These are phyloP conservation scores for Candida sakaeoensis DNA, from an alignment of 805 yeast species.

Conservation along the genomic window DNA sequence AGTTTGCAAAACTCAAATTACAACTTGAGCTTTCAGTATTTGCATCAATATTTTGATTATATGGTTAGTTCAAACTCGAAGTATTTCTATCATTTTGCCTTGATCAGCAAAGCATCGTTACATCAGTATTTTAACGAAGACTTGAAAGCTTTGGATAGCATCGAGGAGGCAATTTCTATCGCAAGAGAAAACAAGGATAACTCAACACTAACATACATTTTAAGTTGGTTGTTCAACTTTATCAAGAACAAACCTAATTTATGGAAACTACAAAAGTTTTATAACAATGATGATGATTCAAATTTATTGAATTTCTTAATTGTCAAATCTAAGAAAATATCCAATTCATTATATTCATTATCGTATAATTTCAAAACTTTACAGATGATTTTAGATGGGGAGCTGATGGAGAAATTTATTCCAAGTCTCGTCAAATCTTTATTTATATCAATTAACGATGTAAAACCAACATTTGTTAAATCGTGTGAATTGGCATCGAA, in stretches of 20 bases:
- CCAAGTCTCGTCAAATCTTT: constrained; percentile 58
- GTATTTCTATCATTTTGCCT: constrained; percentile 70
- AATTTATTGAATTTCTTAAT: constrained; percentile 64
- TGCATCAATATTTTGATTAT: constrained; percentile 67
- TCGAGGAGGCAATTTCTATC: constrained; percentile 81
- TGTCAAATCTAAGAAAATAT: constrained; percentile 48
- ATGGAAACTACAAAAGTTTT: constrained; percentile 43
- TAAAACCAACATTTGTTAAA: constrained; percentile 39
- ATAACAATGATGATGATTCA: constrained; percentile 45
- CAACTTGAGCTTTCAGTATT: constrained; percentile 48
- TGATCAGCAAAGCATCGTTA: constrained; percentile 65
- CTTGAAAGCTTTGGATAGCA: constrained; percentile 69
- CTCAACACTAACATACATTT: constrained; percentile 63
- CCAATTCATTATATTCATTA: constrained; percentile 50
- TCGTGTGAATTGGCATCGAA: constrained; percentile 44
- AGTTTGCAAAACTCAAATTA: constrained; percentile 57
- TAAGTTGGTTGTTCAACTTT: constrained; percentile 72
- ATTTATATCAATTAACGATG: constrained; percentile 51
- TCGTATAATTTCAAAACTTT: constrained; percentile 65
- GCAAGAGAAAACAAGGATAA: constrained; percentile 84
- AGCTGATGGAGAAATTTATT: constrained; percentile 42
- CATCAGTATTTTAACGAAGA: constrained; percentile 67
- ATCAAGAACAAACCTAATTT: constrained; percentile 64
- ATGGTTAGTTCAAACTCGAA: constrained; percentile 65
- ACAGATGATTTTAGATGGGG: constrained; percentile 52